These are phyloP conservation scores for Trichoderma sp. DNA, from an alignment of 2,329 filamentous ascomycete genomes.

Conservation along the genomic window DNA sequence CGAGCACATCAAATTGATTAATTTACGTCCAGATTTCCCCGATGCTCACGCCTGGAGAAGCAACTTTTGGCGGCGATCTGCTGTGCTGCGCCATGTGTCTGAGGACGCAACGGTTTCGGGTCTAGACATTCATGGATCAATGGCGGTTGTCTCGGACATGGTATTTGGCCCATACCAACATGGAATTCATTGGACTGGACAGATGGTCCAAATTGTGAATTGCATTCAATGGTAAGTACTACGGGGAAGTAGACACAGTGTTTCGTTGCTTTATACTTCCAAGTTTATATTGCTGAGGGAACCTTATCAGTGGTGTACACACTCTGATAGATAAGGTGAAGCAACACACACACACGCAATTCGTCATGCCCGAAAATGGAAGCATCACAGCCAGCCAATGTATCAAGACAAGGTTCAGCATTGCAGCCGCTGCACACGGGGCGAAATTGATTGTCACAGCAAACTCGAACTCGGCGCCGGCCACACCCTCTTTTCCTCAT, in stretches of 20 bases:
- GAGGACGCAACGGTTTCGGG: not conserved
- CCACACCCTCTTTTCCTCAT: not conserved
- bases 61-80: not conserved
- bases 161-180: slow-evolving; percentile 10
- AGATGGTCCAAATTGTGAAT: not conserved
- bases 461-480: not conserved
- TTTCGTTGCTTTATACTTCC: not conserved
- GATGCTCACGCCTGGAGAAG: not conserved
- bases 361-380: not conserved
- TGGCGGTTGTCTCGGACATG: slow-evolving; percentile 4
- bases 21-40: not conserved
- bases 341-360: not conserved
- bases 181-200: not conserved
- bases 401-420: not conserved
- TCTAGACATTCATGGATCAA: not conserved
- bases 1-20: not conserved
- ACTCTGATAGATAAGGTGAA: not conserved
- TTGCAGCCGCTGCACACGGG: not conserved
- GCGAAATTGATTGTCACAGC: not conserved
- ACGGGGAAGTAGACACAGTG: not conserved
- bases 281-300: not conserved
- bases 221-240: not conserved
- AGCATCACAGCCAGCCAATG: not conserved
- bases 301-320: not conserved
- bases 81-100: not conserved